Evolutionary conservation across 2,329 filamentous ascomycete genomes (phyloP).

Genomic region (Cladosporium cucumerinum): DNA sequence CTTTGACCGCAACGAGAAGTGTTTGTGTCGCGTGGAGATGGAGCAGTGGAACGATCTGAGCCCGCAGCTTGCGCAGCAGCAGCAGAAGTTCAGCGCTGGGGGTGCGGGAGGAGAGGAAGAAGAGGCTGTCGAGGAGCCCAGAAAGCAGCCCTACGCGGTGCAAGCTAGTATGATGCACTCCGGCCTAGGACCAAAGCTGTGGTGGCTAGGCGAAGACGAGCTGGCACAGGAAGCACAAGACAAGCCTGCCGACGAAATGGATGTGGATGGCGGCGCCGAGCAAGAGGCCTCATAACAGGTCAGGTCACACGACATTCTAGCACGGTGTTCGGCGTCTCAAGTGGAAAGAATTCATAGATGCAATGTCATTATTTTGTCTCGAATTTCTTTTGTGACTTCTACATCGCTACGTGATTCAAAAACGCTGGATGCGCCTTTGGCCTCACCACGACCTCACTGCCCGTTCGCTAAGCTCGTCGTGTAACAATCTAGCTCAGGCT

Average conservation of each 20-base stretch:
- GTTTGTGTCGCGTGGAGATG: constrained; percentile 78
- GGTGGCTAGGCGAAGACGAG: constrained; percentile 40
- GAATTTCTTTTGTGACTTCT: constrained; percentile 15
- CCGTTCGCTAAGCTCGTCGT: constrained; percentile 1
- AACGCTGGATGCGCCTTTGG: neutral
- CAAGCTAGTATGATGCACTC: constrained; percentile 47
- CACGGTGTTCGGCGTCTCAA: constrained; percentile 8
- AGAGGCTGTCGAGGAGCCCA: constrained; percentile 49
- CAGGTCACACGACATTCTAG: constrained; percentile 4
- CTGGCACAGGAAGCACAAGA: constrained; percentile 19
- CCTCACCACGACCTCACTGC: neutral
- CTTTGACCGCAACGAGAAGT: constrained; percentile 86
- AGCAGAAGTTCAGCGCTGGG: constrained; percentile 32
- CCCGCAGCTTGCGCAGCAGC: constrained; percentile 69
- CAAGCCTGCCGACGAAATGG: constrained; percentile 30
- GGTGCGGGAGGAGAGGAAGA: constrained; percentile 48
- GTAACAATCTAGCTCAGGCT: constrained; percentile 17
- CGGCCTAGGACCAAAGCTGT: constrained; percentile 47
- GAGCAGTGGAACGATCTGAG: constrained; percentile 92
- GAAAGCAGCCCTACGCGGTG: constrained; percentile 68
- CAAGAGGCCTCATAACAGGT: constrained; percentile 6
- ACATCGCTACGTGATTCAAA: constrained; percentile 11
- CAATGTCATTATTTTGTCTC: constrained; percentile 9
- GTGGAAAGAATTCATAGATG: neutral
- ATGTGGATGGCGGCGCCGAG: constrained; percentile 16